Conservation (phyloP, 352 stramenopile genomes). For the Phytophthora syringae region DNA sequence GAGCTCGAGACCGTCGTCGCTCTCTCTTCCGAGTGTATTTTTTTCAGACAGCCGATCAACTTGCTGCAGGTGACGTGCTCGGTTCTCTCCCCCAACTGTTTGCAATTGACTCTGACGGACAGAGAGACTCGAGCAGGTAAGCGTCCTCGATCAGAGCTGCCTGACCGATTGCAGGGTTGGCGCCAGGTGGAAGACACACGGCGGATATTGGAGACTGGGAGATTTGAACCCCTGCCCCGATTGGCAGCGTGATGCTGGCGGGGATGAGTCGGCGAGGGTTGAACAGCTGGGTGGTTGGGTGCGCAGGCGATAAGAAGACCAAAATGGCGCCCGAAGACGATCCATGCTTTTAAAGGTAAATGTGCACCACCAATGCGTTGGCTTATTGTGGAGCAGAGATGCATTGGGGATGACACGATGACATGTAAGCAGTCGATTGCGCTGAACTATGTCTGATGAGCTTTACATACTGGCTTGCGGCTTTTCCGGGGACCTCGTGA, state of each 20-base stretch:
- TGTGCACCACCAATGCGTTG: too few relatives aligned
- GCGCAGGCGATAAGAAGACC: slow-evolving; percentile 20
- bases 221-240: slow-evolving; percentile 23
- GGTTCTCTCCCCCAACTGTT: slow-evolving; percentile 34
- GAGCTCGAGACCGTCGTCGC: neutral
- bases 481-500: neutral
- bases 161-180: too few relatives aligned
- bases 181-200: neutral
- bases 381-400: too few relatives aligned
- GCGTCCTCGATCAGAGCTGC: too few relatives aligned
- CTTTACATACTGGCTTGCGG: too few relatives aligned
- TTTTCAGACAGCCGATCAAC: slow-evolving; percentile 23
- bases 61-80: slow-evolving; percentile 27
- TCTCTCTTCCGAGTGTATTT: slow-evolving; percentile 24
- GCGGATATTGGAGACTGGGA: slow-evolving; percentile 34
- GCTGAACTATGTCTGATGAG: neutral
- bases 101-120: too few relatives aligned
- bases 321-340: slow-evolving; percentile 1
- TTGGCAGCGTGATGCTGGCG: too few relatives aligned
- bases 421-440: neutral
- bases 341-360: too few relatives aligned
- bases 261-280: slow-evolving; percentile 29
- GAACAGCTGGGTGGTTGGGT: slow-evolving; percentile 19
- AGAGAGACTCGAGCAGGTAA: too few relatives aligned
- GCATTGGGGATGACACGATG: too few relatives aligned